Evolutionary conservation across 768 basidiomycete genomes (phyloP), one percentile per base, ranked within the genome.

Genomic region (Cystobasidium ongulense): DNA sequence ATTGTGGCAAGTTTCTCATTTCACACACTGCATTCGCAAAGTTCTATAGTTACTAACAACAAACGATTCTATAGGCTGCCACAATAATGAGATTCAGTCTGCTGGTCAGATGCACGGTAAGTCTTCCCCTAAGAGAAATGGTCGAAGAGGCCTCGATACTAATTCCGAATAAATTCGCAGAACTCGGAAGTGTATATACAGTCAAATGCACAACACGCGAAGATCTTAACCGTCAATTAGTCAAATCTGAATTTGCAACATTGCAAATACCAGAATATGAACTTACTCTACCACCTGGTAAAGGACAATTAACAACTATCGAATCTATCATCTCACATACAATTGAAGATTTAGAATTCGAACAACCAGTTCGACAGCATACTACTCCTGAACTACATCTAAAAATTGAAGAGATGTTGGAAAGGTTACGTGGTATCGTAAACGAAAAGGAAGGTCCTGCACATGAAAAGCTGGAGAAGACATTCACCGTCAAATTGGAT

Each of bases 221-320:
- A 39, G 96, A 99, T 80, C 86, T 98, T 13, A 85, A 97, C 81
- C 89, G 96, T 0, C 95, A 98, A 81, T 84, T 99, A 77, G 90
- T 99, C 78, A 91, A 94, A 76, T 93, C 93, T 0, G 84, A 87
- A 8, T 86, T 87, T 10, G 90, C 90, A 82, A 88, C 90, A 72
- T 85, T 98, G 77, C 79, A 83, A 54, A 88, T 99, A 72, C 91
- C 92, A 23, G 92, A 98, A 80, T 86, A 89, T 77, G 88, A 92
- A 76, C 85, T 99, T 75, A 95, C 92, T 1, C 90, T 99, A 35
- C 96, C 96, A 0, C 84, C 90, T 0, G 39, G 65, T 1, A 87
- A 91, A 18, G 95, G 95, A 11, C 92, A 96, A 79, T 86, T 99
- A 15, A 97, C 95, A n/a, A 99, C 92, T 1, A 86, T 97, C 61